A percentile compares a stretch with the other conserved stretches of the same genome.
Evolutionary conservation across 108 stramenopile genomes (phyloP).

Genomic region (Cyclotella choctawhatcheeana): DNA sequence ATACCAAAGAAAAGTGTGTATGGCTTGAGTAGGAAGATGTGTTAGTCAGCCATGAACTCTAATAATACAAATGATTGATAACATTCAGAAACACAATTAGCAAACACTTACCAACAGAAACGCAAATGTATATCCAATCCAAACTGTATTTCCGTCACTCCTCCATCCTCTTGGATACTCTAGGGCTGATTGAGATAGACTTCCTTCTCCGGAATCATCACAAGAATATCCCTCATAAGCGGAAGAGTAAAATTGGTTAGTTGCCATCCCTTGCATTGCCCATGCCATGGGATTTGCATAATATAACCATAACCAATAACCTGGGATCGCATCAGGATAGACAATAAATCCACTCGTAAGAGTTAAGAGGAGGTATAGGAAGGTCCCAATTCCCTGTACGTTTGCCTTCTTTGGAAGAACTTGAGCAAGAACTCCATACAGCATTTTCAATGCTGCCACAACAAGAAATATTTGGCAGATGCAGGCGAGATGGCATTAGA

Average conservation of each 20-base stretch:
- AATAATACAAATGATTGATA: too few relatives aligned
- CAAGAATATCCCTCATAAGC: constrained; percentile 33
- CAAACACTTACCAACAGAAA: too few relatives aligned
- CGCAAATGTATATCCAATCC: constrained; percentile 50
- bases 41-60: too few relatives aligned
- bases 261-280: constrained; percentile 63
- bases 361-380: constrained; percentile 60
- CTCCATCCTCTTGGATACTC: constrained; percentile 27
- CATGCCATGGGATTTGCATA: constrained; percentile 74
- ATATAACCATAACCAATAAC: constrained; percentile 66
- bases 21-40: too few relatives aligned
- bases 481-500: background rate
- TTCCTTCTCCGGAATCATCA: background rate
- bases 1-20: constrained; percentile 40
- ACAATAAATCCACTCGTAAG: constrained; percentile 78
- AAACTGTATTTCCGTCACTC: constrained; percentile 13
- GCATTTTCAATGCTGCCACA: constrained; percentile 56
- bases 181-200: constrained; percentile 45
- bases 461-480: too few relatives aligned
- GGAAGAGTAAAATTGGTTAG: constrained; percentile 61
- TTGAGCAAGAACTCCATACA: constrained; percentile 48
- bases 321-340: constrained; percentile 59
- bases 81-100: too few relatives aligned
- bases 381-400: constrained; percentile 48
- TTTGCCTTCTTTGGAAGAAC: constrained; percentile 54